Conservation (phyloP, 768 basidiomycete genomes). For the Pholiota conissans region DNA sequence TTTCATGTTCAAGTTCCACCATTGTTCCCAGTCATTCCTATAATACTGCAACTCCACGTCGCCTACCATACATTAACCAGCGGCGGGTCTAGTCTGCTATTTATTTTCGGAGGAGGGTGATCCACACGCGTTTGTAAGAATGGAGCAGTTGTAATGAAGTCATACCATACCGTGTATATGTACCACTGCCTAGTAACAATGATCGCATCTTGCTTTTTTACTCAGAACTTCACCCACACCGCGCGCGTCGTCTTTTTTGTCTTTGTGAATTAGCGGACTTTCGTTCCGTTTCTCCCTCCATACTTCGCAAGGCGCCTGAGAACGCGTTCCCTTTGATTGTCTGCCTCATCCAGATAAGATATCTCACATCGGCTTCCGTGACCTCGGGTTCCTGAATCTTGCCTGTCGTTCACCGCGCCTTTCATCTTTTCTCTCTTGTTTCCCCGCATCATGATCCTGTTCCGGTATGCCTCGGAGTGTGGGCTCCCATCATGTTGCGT, state of each 20-base stretch:
- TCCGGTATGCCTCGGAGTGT: constrained; percentile 16
- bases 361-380: constrained; percentile 8
- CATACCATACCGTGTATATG: constrained; percentile 36
- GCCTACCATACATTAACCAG: constrained; percentile 19
- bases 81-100: constrained; percentile 20
- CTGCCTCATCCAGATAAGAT: constrained; percentile 13
- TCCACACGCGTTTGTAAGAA: constrained; percentile 25
- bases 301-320: background rate
- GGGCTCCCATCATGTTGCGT: too few species aligned
- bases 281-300: constrained; percentile 18
- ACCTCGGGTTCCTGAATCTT: constrained; percentile 20
- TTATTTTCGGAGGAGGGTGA: constrained; percentile 16
- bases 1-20: constrained; percentile 18
- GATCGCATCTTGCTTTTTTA: constrained; percentile 27
- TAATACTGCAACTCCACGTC: constrained; percentile 20
- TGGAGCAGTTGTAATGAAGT: constrained; percentile 32
- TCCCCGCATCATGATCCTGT: constrained; percentile 16
- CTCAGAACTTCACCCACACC: background rate
- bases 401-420: background rate
- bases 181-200: constrained; percentile 25
- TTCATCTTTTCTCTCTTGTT: constrained; percentile 9
- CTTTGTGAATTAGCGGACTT: constrained; percentile 11
- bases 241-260: constrained; percentile 17
- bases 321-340: constrained; percentile 2
- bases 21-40: constrained; percentile 5